These are phyloP conservation scores for Endothia cerciana DNA, from an alignment of 2,329 filamentous ascomycete species.

Conservation along the genomic window DNA sequence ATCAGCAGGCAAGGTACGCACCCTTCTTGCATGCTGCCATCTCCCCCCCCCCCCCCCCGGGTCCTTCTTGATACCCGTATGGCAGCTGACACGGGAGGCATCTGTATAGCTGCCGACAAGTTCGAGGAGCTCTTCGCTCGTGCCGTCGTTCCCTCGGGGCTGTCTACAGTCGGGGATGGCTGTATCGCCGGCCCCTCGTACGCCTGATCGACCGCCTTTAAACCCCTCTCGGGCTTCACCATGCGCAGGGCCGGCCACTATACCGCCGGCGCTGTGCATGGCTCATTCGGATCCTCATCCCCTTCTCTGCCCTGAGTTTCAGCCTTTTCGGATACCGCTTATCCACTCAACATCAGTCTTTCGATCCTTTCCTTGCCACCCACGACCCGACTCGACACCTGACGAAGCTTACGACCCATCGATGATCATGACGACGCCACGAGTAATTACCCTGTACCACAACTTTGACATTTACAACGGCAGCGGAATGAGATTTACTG, in stretches of 20 bases:
- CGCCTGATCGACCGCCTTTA: neutral
- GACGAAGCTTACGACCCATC: neutral
- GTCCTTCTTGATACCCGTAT: neutral
- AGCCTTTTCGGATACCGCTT: neutral
- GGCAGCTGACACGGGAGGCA: neutral
- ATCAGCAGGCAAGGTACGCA: constrained; percentile 44
- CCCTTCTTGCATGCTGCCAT: neutral
- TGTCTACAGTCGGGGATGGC: constrained; percentile 18
- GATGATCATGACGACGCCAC: neutral
- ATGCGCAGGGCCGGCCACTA: neutral
- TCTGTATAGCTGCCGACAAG: constrained; percentile 38
- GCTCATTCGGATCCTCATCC: neutral
- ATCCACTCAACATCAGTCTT: neutral
- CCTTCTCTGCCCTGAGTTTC: neutral
- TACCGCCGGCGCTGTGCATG: neutral
- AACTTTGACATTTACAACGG: neutral
- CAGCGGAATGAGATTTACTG: neutral
- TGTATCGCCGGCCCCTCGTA: constrained; percentile 7
- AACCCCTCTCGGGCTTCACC: neutral
- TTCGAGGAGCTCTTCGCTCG: constrained; percentile 49
- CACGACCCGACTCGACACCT: neutral
- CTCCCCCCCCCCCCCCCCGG: neutral
- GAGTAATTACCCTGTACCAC: neutral
- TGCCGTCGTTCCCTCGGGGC: constrained; percentile 3
- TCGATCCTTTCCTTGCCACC: neutral